phyloP scores from a whole-genome alignment of 768 basidiomycete species.

The Termitomyces sp. region DNA sequence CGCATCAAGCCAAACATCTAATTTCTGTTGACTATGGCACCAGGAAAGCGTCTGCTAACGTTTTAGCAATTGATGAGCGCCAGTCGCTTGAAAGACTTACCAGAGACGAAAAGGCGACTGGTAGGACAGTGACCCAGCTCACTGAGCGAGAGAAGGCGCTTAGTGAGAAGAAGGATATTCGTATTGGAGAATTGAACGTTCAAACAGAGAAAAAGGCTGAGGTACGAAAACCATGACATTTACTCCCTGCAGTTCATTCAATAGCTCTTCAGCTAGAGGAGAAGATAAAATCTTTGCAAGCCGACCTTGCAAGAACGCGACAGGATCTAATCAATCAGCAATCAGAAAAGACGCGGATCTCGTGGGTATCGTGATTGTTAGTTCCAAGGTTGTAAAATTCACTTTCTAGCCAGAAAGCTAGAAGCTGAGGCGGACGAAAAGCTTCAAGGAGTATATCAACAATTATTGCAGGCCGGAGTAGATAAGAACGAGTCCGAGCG shows the following conservation, averaged over 20 bases:
- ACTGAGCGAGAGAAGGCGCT: constrained; percentile 66
- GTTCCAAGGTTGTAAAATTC: background rate
- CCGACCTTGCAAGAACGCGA: constrained; percentile 57
- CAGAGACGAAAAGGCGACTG: constrained; percentile 75
- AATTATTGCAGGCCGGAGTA: constrained; percentile 85
- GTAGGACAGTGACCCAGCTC: constrained; percentile 57
- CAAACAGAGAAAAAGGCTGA: constrained; percentile 51
- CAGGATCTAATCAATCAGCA: constrained; percentile 83
- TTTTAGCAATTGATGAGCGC: constrained; percentile 81
- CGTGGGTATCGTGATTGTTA: constrained; percentile 37
- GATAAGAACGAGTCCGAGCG: constrained; percentile 85
- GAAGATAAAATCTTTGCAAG: constrained; percentile 49
- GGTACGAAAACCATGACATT: constrained; percentile 29
- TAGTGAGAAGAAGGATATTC: constrained; percentile 47
- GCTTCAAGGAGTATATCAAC: constrained; percentile 71
- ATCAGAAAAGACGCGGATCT: constrained; percentile 74
- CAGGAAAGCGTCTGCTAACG: constrained; percentile 76
- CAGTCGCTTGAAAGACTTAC: constrained; percentile 75
- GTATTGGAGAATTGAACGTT: constrained; percentile 44
- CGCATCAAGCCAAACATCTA: background rate
- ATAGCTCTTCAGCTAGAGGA: constrained; percentile 45
- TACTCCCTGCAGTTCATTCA: background rate
- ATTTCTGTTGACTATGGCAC: background rate
- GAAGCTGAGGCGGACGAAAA: constrained; percentile 93
- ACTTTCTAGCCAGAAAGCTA: constrained; percentile 53